Conservation (phyloP, 345 rosid genomes). For the Fremontodendron californicum region DNA sequence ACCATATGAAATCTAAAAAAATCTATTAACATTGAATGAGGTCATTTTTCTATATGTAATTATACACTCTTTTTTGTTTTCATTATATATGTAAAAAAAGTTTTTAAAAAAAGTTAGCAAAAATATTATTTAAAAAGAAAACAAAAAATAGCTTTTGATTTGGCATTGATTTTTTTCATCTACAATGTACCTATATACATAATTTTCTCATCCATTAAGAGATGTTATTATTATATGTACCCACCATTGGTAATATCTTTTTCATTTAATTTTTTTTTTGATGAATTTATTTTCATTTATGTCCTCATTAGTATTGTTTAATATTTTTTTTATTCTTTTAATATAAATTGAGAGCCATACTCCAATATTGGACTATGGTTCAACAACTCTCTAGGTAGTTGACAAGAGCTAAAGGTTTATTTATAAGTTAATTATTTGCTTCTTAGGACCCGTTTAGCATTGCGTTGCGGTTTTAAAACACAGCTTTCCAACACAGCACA, state of each 20-base stretch:
- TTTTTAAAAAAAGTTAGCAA: background rate
- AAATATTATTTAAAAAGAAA: background rate
- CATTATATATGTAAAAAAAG: too few species aligned
- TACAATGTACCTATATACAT: constrained; percentile 14
- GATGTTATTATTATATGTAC: constrained; percentile 5
- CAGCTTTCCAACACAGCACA: too few species aligned
- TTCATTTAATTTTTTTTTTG: background rate
- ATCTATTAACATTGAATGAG: too few species aligned
- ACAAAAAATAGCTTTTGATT: constrained; percentile 8
- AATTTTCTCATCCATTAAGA: background rate
- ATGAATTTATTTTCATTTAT: background rate
- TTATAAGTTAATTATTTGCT: background rate
- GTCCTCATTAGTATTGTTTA: background rate
- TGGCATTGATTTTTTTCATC: constrained; percentile 27
- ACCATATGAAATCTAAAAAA: too few species aligned
- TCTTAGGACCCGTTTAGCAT: too few species aligned
- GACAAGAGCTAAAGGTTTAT: background rate
- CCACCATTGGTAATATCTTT: background rate
- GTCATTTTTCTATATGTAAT: too few species aligned
- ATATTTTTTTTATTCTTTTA: background rate
- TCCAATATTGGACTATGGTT: background rate
- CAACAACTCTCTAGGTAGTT: background rate
- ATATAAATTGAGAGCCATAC: background rate
- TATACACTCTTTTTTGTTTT: background rate
- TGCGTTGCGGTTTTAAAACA: too few species aligned